Percentiles rank a stretch among this genome's conserved stretches.
These are phyloP conservation scores for Abrus pulchellus DNA, from an alignment of 306 rosid species.

Conservation along the genomic window DNA sequence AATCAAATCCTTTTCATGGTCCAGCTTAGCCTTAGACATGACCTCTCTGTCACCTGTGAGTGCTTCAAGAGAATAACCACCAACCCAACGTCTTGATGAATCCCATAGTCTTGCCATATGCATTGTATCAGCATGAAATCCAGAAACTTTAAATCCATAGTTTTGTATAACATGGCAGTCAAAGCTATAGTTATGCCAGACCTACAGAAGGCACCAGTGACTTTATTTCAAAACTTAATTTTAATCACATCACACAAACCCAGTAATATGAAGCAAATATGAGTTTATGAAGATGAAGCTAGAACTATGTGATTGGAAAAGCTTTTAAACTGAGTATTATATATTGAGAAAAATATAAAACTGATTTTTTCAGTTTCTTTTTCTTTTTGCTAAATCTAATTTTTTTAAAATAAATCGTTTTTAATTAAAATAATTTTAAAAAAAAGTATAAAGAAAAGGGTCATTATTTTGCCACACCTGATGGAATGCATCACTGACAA, in stretches of 20 bases:
- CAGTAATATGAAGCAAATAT: background rate
- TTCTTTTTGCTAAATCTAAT: no score
- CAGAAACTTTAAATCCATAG: conserved; percentile 88
- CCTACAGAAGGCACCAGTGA: conserved; percentile 62
- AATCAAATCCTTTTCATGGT: conserved; percentile 56
- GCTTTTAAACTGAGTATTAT: background rate
- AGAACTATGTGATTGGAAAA: background rate
- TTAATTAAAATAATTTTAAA: no score
- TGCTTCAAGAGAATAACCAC: conserved; percentile 99
- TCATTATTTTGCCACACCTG: conserved; percentile 14
- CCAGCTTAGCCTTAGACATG: conserved; percentile 70
- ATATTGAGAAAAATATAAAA: no score
- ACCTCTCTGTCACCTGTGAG: conserved; percentile 71
- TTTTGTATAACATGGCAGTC: conserved; percentile 93
- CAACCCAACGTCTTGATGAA: conserved; percentile 86
- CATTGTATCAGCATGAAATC: conserved; percentile 99
- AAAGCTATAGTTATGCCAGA: conserved; percentile 99
- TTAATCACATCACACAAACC: conserved; percentile 21
- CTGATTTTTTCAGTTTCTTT: no score
- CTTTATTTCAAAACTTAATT: conserved; percentile 45
- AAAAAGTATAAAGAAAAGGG: background rate
- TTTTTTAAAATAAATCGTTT: no score
- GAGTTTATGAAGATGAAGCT: conserved; percentile 16
- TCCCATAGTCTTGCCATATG: conserved; percentile 99
- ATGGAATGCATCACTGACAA: conserved; percentile 24